Conservation (phyloP, 345 rosid genomes). For the Alliaria petiolata region DNA sequence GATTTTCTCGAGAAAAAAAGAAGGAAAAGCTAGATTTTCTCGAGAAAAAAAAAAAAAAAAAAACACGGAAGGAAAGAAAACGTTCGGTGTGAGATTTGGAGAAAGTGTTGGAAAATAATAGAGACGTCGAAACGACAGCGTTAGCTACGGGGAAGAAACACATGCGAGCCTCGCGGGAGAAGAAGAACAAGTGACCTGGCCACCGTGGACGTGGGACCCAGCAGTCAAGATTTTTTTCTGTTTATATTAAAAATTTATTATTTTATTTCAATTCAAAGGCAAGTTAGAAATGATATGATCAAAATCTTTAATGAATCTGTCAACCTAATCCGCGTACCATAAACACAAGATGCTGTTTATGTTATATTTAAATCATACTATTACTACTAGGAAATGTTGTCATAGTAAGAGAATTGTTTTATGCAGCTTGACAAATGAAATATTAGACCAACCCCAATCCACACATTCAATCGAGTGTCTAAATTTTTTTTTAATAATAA, state of each 20-base stretch:
- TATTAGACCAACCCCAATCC: too few relatives aligned
- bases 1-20: conserved; percentile 28
- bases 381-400: background rate
- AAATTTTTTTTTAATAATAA: too few relatives aligned
- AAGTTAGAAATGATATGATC: background rate
- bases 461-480: too few relatives aligned
- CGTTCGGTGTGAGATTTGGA: conserved; percentile 26
- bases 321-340: background rate
- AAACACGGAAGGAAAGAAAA: background rate
- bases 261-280: conserved; percentile 16
- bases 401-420: too few relatives aligned
- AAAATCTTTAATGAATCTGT: background rate
- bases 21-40: too few relatives aligned
- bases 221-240: background rate
- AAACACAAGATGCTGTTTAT: background rate
- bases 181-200: conserved; percentile 20
- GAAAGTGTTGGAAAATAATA: too few relatives aligned
- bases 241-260: background rate
- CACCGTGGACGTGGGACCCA: conserved; percentile 27
- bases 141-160: conserved; percentile 10
- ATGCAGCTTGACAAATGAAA: too few relatives aligned
- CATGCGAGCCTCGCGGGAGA: conserved; percentile 27
- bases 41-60: background rate
- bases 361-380: background rate
- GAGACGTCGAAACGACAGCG: conserved; percentile 36